These are phyloP conservation scores for Rehmannia glutinosa DNA, from an alignment of 257 asterid species.

Conservation along the genomic window DNA sequence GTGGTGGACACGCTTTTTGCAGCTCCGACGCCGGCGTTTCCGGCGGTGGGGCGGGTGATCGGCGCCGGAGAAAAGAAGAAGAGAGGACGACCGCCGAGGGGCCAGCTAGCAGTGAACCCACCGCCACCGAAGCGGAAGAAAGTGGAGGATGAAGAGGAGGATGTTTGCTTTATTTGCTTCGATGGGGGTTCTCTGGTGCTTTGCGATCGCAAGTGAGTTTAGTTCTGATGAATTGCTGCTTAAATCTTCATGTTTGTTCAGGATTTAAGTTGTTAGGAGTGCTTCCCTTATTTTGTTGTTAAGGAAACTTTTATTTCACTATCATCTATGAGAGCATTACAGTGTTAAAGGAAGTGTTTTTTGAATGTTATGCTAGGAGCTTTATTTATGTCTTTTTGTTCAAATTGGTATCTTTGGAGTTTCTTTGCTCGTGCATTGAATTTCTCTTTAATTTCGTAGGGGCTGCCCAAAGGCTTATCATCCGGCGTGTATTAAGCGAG, in stretches of 20 bases:
- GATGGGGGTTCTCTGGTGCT: constrained; percentile 86
- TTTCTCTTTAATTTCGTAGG: constrained; percentile 28
- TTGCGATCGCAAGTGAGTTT: constrained; percentile 84
- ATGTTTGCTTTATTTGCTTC: constrained; percentile 84
- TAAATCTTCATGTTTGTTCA: neutral
- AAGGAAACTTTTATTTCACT: neutral
- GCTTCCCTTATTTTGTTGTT: neutral
- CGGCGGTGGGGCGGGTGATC: constrained; percentile 24
- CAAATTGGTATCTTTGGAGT: too few species aligned
- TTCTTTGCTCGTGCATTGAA: constrained; percentile 4
- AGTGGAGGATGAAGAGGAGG: constrained; percentile 62
- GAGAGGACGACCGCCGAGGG: constrained; percentile 54
- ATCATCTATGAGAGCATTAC: neutral
- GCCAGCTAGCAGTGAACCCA: constrained; percentile 23
- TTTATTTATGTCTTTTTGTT: neutral
- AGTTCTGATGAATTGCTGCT: too few species aligned
- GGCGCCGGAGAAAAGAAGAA: constrained; percentile 39
- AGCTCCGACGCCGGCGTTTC: neutral
- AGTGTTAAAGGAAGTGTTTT: neutral
- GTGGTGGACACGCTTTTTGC: constrained; percentile 2
- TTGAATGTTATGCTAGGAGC: neutral
- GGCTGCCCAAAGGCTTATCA: constrained; percentile 95
- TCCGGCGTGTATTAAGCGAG: constrained; percentile 83
- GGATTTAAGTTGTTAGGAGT: neutral
- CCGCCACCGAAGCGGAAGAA: constrained; percentile 39